Percentiles rank a stretch among this genome's conserved stretches.
Conservation (phyloP, 2,329 filamentous ascomycete genomes). For the Pseudogymnoascus sp. region DNA sequence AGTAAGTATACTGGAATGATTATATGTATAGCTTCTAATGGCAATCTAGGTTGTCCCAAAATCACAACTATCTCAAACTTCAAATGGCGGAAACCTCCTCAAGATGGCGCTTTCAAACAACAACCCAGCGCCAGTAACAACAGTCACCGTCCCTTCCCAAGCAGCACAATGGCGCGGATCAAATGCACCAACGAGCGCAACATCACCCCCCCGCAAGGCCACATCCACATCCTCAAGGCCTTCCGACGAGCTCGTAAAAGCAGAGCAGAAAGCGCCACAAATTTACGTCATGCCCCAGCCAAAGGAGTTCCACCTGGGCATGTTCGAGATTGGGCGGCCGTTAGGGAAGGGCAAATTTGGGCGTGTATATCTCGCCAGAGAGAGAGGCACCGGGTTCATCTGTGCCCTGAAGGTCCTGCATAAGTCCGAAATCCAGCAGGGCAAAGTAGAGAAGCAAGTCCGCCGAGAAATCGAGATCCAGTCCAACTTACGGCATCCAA, state of each 20-base stretch:
- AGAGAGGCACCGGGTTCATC: constrained; percentile 60
- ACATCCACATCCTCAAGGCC: constrained; percentile 36
- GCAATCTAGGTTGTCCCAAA: constrained; percentile 39
- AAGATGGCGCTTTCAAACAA: constrained; percentile 80
- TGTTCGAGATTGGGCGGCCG: constrained; percentile 71
- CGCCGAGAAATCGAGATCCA: constrained; percentile 70
- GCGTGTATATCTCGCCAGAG: constrained; percentile 65
- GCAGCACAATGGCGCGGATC: constrained; percentile 46
- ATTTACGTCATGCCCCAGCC: constrained; percentile 53
- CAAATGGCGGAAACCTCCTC: constrained; percentile 71
- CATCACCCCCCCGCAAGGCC: constrained; percentile 49
- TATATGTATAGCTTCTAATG: constrained; percentile 14
- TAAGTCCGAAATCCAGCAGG: constrained; percentile 63
- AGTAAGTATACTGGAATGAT: constrained; percentile 45
- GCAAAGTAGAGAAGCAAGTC: constrained; percentile 64
- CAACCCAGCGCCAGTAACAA: constrained; percentile 58
- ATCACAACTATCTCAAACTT: constrained; percentile 42
- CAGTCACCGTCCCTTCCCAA: constrained; percentile 63
- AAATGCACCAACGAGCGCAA: constrained; percentile 37
- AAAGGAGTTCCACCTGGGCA: constrained; percentile 65
- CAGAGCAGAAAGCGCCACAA: constrained; percentile 45
- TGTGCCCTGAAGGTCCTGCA: constrained; percentile 70
- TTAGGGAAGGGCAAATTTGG: constrained; percentile 70
- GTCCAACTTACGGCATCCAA: constrained; percentile 64
- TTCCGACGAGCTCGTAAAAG: constrained; percentile 44